These are phyloP conservation scores for Samsoniella hepiali DNA, from an alignment of 2,329 filamentous ascomycete genomes.

Conservation along the genomic window DNA sequence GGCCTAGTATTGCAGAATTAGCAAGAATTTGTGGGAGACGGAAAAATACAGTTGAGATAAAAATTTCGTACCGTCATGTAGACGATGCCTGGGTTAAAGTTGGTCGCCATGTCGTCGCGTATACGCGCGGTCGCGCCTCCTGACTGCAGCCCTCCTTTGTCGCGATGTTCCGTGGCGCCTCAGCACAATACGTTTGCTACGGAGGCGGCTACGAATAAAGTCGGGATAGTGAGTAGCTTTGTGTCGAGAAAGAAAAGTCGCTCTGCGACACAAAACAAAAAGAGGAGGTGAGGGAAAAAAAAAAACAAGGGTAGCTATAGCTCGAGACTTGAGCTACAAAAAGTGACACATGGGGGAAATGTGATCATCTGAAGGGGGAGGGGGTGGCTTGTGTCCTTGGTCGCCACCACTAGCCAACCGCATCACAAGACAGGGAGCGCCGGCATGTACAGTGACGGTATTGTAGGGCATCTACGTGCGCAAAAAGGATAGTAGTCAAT, in stretches of 20 bases:
- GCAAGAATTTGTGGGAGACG: background rate
- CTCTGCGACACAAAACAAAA: background rate
- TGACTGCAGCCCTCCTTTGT: background rate
- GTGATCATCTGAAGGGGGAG: slow-evolving; percentile 10
- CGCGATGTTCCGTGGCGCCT: background rate
- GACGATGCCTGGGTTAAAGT: slow-evolving; percentile 16
- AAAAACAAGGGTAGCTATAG: background rate
- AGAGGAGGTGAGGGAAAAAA: too few species aligned
- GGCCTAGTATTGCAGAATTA: background rate
- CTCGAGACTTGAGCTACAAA: background rate
- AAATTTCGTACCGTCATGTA: slow-evolving; percentile 16
- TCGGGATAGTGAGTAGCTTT: too few species aligned
- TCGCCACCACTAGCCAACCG: background rate
- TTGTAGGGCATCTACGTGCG: background rate
- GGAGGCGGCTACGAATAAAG: too few species aligned
- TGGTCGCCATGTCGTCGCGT: background rate
- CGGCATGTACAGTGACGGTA: background rate
- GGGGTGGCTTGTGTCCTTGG: background rate
- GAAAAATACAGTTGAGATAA: background rate
- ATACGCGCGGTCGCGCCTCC: background rate
- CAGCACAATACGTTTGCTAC: background rate
- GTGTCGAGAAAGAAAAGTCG: background rate
- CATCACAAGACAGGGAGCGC: background rate
- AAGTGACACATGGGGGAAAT: background rate
- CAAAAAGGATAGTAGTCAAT: background rate